phyloP scores from a whole-genome alignment of 116 monocot species.

The Cymodocea nodosa region DNA sequence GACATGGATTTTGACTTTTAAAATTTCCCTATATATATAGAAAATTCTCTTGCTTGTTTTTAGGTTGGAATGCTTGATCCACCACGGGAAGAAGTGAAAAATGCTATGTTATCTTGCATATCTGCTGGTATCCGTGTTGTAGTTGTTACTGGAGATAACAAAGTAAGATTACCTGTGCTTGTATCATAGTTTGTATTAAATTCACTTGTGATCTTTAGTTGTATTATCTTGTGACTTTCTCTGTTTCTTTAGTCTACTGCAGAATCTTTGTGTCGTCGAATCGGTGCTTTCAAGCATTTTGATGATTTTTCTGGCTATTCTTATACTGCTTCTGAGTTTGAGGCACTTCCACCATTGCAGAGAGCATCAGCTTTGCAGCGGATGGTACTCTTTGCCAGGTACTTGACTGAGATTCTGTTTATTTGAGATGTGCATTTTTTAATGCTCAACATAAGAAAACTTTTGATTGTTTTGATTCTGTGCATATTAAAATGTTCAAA shows the following conservation, averaged over 20 bases:
- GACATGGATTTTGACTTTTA: neutral
- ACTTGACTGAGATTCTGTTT: neutral
- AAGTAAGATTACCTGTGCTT: constrained; percentile 13
- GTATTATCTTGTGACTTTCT: constrained; percentile 1
- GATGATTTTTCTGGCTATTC: constrained; percentile 80
- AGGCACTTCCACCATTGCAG: constrained; percentile 70
- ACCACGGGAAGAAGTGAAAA: constrained; percentile 86
- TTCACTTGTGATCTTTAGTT: neutral
- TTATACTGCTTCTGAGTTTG: constrained; percentile 98
- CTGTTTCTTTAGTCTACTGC: constrained; percentile 61
- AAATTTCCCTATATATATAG: neutral
- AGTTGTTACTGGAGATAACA: constrained; percentile 98
- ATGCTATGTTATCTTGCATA: constrained; percentile 88
- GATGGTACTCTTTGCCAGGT: constrained; percentile 94
- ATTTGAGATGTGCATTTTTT: neutral
- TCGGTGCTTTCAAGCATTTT: constrained; percentile 89
- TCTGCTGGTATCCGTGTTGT: constrained; percentile 98
- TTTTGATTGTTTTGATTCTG: no score
- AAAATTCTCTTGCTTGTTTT: neutral
- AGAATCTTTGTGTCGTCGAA: constrained; percentile 87
- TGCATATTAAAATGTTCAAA: no score
- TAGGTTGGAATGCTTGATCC: constrained; percentile 99
- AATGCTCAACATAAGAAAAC: neutral
- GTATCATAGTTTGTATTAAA: neutral
- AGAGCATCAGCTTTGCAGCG: constrained; percentile 75